Base-by-base conservation (phyloP, 805 yeast genomes). In the Grigorovia yakushimaensis region DNA sequence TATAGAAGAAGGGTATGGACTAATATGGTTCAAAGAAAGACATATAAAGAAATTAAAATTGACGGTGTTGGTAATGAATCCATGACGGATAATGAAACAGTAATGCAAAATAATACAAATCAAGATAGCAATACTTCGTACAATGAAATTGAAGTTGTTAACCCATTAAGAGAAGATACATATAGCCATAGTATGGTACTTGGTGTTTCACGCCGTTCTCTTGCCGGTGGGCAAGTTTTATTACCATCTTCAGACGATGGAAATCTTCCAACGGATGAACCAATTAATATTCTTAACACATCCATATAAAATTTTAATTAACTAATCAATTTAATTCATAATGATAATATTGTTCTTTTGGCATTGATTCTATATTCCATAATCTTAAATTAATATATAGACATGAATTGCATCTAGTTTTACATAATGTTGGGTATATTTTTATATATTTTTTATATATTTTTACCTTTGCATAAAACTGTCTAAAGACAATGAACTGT, bases 1-100 rank as follows among this genome's bases (percentile, higher is more conserved):
- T 74, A 69, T 57, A 69, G 89, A 54, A 70, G 91, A 58, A 70
- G 91, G 57, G 71, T 88, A 61, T 83, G 89, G 89, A 65, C 76
- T 19, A 42, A 17, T 19, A 30, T 42, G 35, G 36, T 20, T 20
- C 39, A 10, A 18, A 5, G 15, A 19, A 33, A 33, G 37, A n/a
- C 37, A 13, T 21, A 22, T 20, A 22, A n/a, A 40, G 18, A 22
- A 33, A 40, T 27, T 20, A 10, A 15, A 18, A 19, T 7, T 19
- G 41, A 35, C 9, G 17, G 15, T 27, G 39, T 10, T 8, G 22
- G 15, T 42, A 33, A 18, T 36, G 20, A 33, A 6, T 8, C 15
- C 3, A 19, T 35, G 2, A 42, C 37, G 8, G 43, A 42, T 10
- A 41, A 37, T 19, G 42, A 22, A n/a, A n/a, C 23, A 6, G 9